Evolutionary conservation across 169 alveolate genomes (phyloP).

Genomic region (Cyclospora cayetanensis): DNA sequence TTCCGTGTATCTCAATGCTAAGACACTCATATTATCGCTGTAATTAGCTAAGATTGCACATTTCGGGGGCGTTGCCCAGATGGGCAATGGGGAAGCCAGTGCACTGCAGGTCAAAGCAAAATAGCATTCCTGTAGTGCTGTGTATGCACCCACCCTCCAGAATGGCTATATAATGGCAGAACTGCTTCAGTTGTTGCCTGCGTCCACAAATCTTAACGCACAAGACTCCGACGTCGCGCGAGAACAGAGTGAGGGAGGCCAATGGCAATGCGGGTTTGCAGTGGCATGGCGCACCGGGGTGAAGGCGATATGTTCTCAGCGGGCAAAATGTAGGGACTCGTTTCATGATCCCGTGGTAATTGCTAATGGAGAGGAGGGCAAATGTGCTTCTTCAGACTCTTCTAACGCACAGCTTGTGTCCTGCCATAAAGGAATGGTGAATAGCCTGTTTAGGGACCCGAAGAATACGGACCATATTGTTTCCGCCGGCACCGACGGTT

Average conservation of each 20-base stretch:
- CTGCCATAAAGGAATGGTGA: constrained; percentile 26
- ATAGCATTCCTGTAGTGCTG: too few relatives aligned
- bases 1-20: too few relatives aligned
- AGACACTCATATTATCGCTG: too few relatives aligned
- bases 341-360: background rate
- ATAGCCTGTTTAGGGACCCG: constrained; percentile 51
- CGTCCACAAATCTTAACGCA: background rate
- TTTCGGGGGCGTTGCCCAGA: too few relatives aligned
- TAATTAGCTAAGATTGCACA: too few relatives aligned
- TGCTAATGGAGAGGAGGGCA: background rate
- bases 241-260: background rate
- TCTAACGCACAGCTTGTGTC: background rate
- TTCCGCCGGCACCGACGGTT: constrained; percentile 62
- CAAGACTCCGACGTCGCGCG: background rate
- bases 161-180: constrained; percentile 58
- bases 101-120: too few relatives aligned
- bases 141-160: background rate
- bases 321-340: constrained; percentile 43
- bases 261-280: background rate
- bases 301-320: constrained; percentile 28
- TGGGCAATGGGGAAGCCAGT: too few relatives aligned
- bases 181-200: constrained; percentile 35
- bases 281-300: constrained; percentile 17
- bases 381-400: background rate
- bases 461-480: constrained; percentile 9